Base-by-base conservation (phyloP, 2,329 filamentous ascomycete species). In the Akanthomyces uredinophilus region DNA sequence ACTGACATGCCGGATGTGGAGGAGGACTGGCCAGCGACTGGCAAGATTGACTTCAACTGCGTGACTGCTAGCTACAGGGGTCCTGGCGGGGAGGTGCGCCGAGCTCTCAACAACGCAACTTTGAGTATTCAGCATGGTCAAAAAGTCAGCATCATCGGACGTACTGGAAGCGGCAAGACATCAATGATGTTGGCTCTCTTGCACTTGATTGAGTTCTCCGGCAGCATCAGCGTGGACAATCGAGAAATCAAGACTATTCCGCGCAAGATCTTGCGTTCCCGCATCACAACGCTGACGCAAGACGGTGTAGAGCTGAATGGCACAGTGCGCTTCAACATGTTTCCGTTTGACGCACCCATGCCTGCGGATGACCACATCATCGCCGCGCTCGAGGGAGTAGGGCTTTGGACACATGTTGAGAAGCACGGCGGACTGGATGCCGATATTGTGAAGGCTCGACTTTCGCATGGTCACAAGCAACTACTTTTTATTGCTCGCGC, bases 231-330 rank as follows among this genome's bases (percentile, higher is more conserved):
- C 4, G 60, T 75, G 0, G 71, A 75, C 29, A 68, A 67, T 16
- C 32, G 72, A 1, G 68, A 74, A n/a, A 66, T 73, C 13, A 64
- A 59, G 2, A 59, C n/a, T 0, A 61, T 75, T 0, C 47, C 66
- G 0, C 67, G 66, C 13, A 63, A 67, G 16, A 0, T 67, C 1
- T 41, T 74, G 11, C 67, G 72, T 2, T 68, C 68, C 1, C 69
- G 66, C 18, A 72, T 75, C 20, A 66, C 73, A 5, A 68, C 68
- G 0, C 63, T 74, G 0, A 61, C 73, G 0, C 74, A 75, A 46
- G 73, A 74, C 16, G 64, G 68, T 1, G 55, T 68, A 3, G 59
- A 63, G 20, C 62, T 68, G 2, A 62, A 62, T 7, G 65, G 66
- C 4, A 64, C 63, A 5, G 27, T 68, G 3, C 64, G 65, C 8